A percentile compares a stretch with the other conserved stretches of the same genome.
phyloP scores from a whole-genome alignment of 345 rosid genomes.

The Aquilaria malaccensis region DNA sequence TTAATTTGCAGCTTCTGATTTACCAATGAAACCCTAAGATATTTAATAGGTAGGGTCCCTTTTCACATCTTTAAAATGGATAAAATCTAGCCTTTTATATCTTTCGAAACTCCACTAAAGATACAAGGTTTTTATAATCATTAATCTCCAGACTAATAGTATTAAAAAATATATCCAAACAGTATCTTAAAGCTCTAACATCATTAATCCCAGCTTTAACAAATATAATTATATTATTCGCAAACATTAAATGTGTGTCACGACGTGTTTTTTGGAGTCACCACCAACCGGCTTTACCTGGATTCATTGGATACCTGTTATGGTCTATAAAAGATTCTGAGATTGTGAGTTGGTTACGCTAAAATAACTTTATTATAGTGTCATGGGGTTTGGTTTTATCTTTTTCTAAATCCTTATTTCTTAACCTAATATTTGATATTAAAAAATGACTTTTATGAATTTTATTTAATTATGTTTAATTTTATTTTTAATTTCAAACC shows the following conservation, averaged over 20 bases:
- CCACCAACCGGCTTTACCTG: too few species aligned
- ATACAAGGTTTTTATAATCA: neutral
- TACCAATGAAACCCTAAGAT: neutral
- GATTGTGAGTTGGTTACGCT: too few species aligned
- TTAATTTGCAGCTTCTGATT: neutral
- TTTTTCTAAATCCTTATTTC: too few species aligned
- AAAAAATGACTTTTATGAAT: too few species aligned
- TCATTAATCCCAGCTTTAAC: neutral
- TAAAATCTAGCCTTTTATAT: neutral
- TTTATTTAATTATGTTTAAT: too few species aligned
- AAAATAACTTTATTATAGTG: too few species aligned
- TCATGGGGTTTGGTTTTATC: too few species aligned
- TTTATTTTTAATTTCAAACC: too few species aligned
- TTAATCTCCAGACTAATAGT: neutral
- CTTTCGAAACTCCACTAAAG: neutral
- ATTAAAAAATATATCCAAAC: neutral
- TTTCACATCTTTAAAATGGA: neutral
- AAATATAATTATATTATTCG: neutral
- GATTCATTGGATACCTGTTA: too few species aligned
- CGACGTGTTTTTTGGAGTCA: too few species aligned
- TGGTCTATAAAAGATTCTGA: too few species aligned
- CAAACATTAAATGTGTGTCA: neutral
- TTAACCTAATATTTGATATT: too few species aligned
- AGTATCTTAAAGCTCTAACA: neutral
- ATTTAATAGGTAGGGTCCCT: neutral